Evolutionary conservation across 2,329 filamentous ascomycete species (phyloP).

Genomic region (Colletotrichum sp.): DNA sequence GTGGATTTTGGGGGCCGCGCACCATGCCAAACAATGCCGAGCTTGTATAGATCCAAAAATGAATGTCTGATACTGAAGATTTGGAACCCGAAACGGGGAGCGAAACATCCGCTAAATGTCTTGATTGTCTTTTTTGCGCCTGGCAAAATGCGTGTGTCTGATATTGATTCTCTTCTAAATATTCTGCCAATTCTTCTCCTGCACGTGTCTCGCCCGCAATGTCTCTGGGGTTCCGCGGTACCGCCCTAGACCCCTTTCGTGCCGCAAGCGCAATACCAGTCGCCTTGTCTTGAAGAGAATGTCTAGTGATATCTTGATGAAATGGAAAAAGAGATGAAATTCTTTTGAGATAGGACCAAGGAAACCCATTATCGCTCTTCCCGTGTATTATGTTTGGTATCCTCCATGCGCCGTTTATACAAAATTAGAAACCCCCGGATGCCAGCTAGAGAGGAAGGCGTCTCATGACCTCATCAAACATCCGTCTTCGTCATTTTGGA

Average conservation of each 20-base stretch:
- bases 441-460: neutral
- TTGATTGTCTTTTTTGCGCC: neutral
- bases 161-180: neutral
- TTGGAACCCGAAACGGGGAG: neutral
- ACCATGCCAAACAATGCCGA: neutral
- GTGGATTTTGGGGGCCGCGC: neutral
- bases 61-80: neutral
- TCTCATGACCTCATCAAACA: neutral
- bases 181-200: neutral
- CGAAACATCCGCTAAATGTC: neutral
- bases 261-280: neutral
- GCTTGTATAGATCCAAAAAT: neutral
- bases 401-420: constrained; percentile 16
- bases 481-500: neutral
- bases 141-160: neutral
- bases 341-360: neutral
- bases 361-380: neutral
- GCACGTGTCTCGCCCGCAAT: neutral
- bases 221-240: neutral
- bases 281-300: neutral
- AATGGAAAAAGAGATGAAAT: neutral
- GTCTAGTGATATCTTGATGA: neutral
- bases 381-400: neutral
- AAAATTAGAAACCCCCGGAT: neutral
- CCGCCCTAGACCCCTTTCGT: neutral